Base-by-base conservation (phyloP, 164 flowering plant species). In the Platanus orientalis region DNA sequence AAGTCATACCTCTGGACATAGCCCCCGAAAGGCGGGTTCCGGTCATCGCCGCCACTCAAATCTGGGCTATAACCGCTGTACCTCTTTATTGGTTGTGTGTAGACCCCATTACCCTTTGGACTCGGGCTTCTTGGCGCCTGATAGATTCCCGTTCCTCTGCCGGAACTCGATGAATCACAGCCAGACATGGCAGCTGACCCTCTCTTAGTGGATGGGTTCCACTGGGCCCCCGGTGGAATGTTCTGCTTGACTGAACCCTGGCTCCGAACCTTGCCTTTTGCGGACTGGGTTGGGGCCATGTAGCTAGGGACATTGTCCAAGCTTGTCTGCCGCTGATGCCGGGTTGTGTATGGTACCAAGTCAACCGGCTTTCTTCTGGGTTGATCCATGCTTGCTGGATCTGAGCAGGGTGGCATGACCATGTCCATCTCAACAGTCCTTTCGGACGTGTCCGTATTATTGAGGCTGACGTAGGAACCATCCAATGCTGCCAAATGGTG, bases 211-310 rank as follows among this genome's bases (percentile, higher is more conserved):
- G 87, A 81, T 3, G 77, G 45, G 71, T 84, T 89, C 92, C 92
- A 87, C 21, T 79, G 86, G 1, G 78, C 71, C 20, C 25, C 47
- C 0, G 44, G 29, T 6, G 80, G 62, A 55, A 74, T 52, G 0
- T 68, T 72, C 48, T 67, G 86, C 73, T 75, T 83, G 19, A 47
- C 25, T 0, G 69, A 11, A 60, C 75, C 75, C 25, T 73, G 82
- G 28, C 53, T 40, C 20, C 90, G 63, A 0, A 75, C 83, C 73
- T 91, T 94, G 47, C 96, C 98, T 71, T 81, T 89, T 7, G 97
- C 92, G 0, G 98, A 94, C 44, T 86, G 74, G 11, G 98, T 94
- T 12, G 89, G 77, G 54, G 92, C 92, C 98, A 90, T 94, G 78
- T 90, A 94, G 69, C 98, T 91, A 6, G 98, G 98, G 14, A 88